phyloP scores from a whole-genome alignment of 1,284 basidiomycete species.

The Phlebopus sp. region DNA sequence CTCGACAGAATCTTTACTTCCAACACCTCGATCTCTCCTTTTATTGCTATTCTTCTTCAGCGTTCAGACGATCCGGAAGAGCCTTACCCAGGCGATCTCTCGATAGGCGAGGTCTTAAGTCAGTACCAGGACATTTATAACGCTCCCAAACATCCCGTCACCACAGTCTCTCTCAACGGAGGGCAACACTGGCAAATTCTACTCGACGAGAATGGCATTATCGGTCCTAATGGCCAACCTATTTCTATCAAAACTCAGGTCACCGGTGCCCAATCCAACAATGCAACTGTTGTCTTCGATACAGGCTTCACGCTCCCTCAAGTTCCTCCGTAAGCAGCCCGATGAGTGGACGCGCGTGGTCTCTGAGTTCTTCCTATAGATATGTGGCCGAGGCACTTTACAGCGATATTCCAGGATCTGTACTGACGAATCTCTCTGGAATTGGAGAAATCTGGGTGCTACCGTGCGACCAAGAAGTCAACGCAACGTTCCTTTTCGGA shows the following conservation, averaged over 20 bases:
- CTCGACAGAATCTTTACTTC: slow-evolving; percentile 63
- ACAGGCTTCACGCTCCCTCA: slow-evolving; percentile 69
- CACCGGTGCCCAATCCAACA: slow-evolving; percentile 38
- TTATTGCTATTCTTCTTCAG: slow-evolving; percentile 52
- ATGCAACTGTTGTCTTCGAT: slow-evolving; percentile 60
- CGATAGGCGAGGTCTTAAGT: slow-evolving; percentile 45
- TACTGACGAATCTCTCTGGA: slow-evolving; percentile 41
- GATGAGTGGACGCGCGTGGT: neutral
- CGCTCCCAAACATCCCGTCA: slow-evolving; percentile 44
- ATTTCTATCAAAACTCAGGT: slow-evolving; percentile 47
- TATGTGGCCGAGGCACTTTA: slow-evolving; percentile 57
- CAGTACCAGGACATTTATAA: slow-evolving; percentile 38
- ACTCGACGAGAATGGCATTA: slow-evolving; percentile 48
- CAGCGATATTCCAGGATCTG: slow-evolving; percentile 45
- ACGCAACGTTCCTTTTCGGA: slow-evolving; percentile 57
- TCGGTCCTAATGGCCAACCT: slow-evolving; percentile 46
- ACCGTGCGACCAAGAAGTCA: slow-evolving; percentile 59
- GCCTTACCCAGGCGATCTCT: slow-evolving; percentile 45
- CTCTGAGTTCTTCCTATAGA: slow-evolving; percentile 31
- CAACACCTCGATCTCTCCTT: slow-evolving; percentile 54
- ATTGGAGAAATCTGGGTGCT: slow-evolving; percentile 54
- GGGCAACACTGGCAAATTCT: slow-evolving; percentile 54
- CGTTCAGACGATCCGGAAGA: slow-evolving; percentile 43
- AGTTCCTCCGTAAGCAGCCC: slow-evolving; percentile 45
- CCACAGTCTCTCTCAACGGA: slow-evolving; percentile 31